phyloP scores from a whole-genome alignment of 495 filamentous ascomycete genomes.

The Hypoxylon crocopeplum region DNA sequence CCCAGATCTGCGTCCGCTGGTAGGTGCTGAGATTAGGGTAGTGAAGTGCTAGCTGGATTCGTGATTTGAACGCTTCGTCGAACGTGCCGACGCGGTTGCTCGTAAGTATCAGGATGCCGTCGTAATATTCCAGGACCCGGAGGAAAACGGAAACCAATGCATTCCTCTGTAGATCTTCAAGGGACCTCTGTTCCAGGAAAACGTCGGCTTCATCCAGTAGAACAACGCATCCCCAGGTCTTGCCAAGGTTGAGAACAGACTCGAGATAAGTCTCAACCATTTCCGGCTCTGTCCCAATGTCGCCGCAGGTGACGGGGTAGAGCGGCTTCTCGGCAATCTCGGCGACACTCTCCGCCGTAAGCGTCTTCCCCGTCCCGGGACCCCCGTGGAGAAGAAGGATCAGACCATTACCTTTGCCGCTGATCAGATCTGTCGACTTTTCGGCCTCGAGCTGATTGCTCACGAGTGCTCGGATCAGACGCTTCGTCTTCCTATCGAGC shows the following conservation, averaged over 20 bases:
- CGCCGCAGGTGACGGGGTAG: constrained; percentile 58
- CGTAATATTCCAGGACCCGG: constrained; percentile 59
- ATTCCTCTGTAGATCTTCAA: constrained; percentile 54
- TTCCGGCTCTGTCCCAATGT: constrained; percentile 56
- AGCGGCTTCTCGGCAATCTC: constrained; percentile 58
- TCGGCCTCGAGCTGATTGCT: constrained; percentile 38
- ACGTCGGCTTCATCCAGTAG: constrained; percentile 38
- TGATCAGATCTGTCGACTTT: constrained; percentile 49
- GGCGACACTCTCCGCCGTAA: constrained; percentile 59
- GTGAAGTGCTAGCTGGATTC: constrained; percentile 52
- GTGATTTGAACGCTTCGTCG: constrained; percentile 45
- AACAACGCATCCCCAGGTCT: constrained; percentile 49
- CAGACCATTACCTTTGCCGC: constrained; percentile 59
- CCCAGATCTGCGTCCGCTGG: constrained; percentile 48
- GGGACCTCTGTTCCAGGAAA: constrained; percentile 50
- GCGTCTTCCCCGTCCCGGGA: constrained; percentile 61
- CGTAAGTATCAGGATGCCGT: constrained; percentile 50
- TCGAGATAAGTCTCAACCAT: constrained; percentile 56
- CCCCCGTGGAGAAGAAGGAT: constrained; percentile 58
- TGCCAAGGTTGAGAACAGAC: constrained; percentile 54
- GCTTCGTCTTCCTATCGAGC: constrained; percentile 54
- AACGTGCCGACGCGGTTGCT: constrained; percentile 38
- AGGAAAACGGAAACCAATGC: constrained; percentile 59
- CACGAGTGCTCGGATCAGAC: constrained; percentile 56
- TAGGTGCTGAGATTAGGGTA: constrained; percentile 43